Base-by-base conservation (phyloP, 169 alveolate genomes). In the Ichthyophthirius multifiliis region DNA sequence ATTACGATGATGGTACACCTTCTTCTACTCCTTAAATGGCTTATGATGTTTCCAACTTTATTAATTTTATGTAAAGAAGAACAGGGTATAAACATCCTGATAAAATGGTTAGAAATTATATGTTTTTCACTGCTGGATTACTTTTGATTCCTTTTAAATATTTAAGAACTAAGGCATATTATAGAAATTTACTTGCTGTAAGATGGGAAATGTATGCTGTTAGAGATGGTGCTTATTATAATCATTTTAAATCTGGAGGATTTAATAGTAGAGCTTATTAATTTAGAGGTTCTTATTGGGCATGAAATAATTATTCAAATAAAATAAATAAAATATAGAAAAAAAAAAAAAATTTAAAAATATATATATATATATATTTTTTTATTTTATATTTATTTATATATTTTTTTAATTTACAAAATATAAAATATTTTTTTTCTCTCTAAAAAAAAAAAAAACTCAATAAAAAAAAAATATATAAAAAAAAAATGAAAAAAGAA, bases 21-120 rank as follows among this genome's bases (percentile, higher is more conserved):
- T 96, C 98, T 43, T 96, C 98, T 31, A 97, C 98, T 30, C 98
- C 99, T 7, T 98, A 98, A 88, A 98, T 98, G 99, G 98, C 96
- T 75, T 93, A 89, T 83, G 96, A 92, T 83, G 96, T 92, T 44
- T 76, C 96, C 15, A 94, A 92, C 64, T 92, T 88, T 82, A 83
- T 92, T 37, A 67, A 78, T 65, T 92, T 82, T 85, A 67, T 90
- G 47, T 41, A 81, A 55, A 81, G 86, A 73, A 81, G 86, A 81
- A 63, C 20, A 27, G 86, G 86, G 47, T 67, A 44, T 45, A 46
- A 62, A 67, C 47, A 55, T 41, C 86, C 86, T 20, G 86, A 81
- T 43, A 81, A 73, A 43, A 47, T 65, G 43, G 82, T 81, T 35
- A 81, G 86, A 81, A 47, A 71, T 81, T 81, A 81, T 41, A 81